A percentile compares a stretch with the other conserved stretches of the same genome.
Evolutionary conservation across 2,329 filamentous ascomycete genomes (phyloP).

Genomic region (Pyricularia pennisetigena): DNA sequence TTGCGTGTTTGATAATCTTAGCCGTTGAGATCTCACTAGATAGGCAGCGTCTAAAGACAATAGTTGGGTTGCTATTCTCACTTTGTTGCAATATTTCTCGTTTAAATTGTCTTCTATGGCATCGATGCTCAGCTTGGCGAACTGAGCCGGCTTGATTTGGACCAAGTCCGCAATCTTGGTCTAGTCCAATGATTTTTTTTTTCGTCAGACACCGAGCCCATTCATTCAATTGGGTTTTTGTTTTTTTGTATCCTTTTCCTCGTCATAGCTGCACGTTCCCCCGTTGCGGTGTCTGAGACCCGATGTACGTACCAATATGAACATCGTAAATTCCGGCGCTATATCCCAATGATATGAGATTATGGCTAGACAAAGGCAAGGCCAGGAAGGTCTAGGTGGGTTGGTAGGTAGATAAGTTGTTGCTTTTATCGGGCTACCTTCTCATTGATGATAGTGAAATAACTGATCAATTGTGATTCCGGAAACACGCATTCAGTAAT

Average conservation of each 20-base stretch:
- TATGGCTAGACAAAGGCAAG: background rate
- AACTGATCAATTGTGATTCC: background rate
- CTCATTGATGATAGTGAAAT: background rate
- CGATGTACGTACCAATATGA: constrained; percentile 33
- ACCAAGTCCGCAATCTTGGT: constrained; percentile 92
- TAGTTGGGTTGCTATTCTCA: constrained; percentile 18
- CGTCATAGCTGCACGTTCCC: background rate
- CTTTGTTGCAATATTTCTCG: constrained; percentile 90
- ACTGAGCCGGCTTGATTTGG: constrained; percentile 82
- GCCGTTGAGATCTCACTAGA: background rate
- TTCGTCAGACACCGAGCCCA: background rate
- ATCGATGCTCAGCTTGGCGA: constrained; percentile 69
- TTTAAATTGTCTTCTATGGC: constrained; percentile 97
- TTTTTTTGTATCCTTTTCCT: background rate
- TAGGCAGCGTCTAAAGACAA: background rate
- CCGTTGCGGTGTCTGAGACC: too few species aligned
- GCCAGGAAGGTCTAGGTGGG: background rate
- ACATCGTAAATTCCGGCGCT: constrained; percentile 26
- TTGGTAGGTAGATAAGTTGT: background rate
- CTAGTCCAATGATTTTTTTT: constrained; percentile 31
- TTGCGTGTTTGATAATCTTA: background rate
- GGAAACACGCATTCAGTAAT: background rate
- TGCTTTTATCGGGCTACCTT: background rate
- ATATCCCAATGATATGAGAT: background rate
- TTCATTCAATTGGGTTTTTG: background rate